Evolutionary conservation across 2,329 filamentous ascomycete species (phyloP).

Genomic region (Fusarium nygamai): DNA sequence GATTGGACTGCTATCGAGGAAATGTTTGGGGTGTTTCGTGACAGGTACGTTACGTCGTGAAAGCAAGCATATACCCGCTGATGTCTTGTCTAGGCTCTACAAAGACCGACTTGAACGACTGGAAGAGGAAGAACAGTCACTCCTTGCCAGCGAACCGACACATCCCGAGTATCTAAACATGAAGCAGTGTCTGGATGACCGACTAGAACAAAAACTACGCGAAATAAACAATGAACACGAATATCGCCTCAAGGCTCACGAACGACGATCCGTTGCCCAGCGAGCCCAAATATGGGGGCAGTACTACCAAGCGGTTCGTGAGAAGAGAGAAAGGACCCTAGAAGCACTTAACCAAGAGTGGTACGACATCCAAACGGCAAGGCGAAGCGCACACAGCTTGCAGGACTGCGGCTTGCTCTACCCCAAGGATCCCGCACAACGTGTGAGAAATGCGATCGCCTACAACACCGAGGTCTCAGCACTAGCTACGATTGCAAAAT

Average conservation of each 20-base stretch:
- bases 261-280: conserved; percentile 80
- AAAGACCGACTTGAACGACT: conserved; percentile 87
- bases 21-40: conserved; percentile 87
- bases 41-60: conserved; percentile 66
- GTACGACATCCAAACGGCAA: conserved; percentile 91
- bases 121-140: conserved; percentile 74
- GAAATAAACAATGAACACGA: conserved; percentile 78
- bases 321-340: conserved; percentile 82
- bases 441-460: conserved; percentile 84
- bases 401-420: conserved; percentile 86
- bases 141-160: conserved; percentile 69
- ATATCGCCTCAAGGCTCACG: conserved; percentile 77
- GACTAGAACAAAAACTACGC: conserved; percentile 81
- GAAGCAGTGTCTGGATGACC: conserved; percentile 85
- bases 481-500: conserved; percentile 89
- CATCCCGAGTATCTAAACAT: conserved; percentile 93
- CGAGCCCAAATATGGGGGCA: conserved; percentile 88
- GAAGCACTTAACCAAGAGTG: conserved; percentile 87
- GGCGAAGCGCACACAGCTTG: conserved; percentile 81
- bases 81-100: conserved; percentile 70
- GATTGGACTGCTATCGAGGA: conserved; percentile 84
- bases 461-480: conserved; percentile 97
- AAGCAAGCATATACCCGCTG: conserved; percentile 21
- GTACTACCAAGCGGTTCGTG: conserved; percentile 87
- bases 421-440: conserved; percentile 78